These are phyloP conservation scores for Leptoxyphium fumago DNA, from an alignment of 2,329 filamentous ascomycete species.

Conservation along the genomic window DNA sequence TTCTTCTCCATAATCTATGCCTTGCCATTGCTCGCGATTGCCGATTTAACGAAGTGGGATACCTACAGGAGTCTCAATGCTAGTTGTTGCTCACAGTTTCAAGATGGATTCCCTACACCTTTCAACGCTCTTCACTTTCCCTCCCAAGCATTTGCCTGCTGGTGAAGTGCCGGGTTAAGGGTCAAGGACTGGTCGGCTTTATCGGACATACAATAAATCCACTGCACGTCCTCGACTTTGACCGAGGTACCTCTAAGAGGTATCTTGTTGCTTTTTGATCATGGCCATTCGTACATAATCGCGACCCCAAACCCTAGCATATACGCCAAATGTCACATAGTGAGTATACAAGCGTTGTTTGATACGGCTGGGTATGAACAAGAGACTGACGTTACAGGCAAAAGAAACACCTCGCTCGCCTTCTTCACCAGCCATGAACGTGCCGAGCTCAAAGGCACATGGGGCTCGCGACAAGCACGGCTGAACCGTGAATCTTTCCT, in stretches of 20 bases:
- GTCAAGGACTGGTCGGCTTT: background rate
- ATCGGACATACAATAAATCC: background rate
- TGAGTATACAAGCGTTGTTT: constrained; percentile 4
- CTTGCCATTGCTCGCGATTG: no score
- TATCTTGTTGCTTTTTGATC: background rate
- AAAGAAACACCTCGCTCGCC: constrained; percentile 79
- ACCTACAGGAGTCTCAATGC: no score
- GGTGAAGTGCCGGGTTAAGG: no score
- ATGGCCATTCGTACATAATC: background rate
- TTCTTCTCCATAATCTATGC: no score
- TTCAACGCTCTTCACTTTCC: no score
- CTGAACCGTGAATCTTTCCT: constrained; percentile 84
- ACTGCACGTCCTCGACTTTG: no score
- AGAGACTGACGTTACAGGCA: constrained; percentile 27
- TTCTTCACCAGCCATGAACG: constrained; percentile 93
- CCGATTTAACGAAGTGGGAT: no score
- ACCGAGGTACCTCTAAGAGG: background rate
- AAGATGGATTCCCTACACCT: no score
- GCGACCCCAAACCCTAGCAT: background rate
- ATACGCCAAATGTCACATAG: constrained; percentile 11
- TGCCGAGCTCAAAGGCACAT: constrained; percentile 62
- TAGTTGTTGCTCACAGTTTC: no score
- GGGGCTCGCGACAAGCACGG: constrained; percentile 70
- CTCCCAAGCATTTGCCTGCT: no score
- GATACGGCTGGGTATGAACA: background rate